phyloP scores from a whole-genome alignment of 148 eudicot species.

The Camellia granthamiana region DNA sequence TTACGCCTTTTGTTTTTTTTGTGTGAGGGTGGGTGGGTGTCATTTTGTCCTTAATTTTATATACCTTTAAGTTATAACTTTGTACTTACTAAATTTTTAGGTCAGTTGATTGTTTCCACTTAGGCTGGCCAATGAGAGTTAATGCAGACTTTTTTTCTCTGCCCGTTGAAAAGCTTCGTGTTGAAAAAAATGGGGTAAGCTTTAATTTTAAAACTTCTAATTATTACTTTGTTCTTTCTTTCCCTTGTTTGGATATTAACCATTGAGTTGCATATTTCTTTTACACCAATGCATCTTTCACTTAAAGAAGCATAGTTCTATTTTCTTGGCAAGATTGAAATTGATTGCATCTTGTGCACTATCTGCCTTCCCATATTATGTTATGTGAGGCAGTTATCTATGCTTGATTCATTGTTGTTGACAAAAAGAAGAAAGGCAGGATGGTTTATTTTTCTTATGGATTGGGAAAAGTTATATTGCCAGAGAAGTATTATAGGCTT shows the following conservation, averaged over 20 bases:
- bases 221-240: not conserved
- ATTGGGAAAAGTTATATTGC: too few relatives aligned
- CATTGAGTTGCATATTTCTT: not conserved
- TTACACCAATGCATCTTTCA: not conserved
- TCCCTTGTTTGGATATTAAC: not conserved
- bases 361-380: not conserved
- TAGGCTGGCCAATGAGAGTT: constrained; percentile 47
- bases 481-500: too few relatives aligned
- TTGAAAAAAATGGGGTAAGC: constrained; percentile 65
- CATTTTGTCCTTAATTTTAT: not conserved
- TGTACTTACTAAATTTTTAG: constrained; percentile 28
- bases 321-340: not conserved
- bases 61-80: not conserved
- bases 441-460: not conserved
- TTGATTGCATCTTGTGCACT: not conserved
- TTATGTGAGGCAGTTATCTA: too few relatives aligned
- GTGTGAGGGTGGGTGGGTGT: not conserved
- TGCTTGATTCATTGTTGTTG: not conserved
- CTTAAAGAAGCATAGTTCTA: not conserved
- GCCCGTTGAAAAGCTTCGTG: constrained; percentile 13
- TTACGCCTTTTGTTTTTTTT: not conserved
- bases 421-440: not conserved
- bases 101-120: constrained; percentile 93
- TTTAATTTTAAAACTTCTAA: not conserved
- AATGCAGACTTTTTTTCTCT: constrained; percentile 39